These are phyloP conservation scores for Kazachstania bromeliacearum DNA, from an alignment of 805 yeast genomes.

Conservation along the genomic window DNA sequence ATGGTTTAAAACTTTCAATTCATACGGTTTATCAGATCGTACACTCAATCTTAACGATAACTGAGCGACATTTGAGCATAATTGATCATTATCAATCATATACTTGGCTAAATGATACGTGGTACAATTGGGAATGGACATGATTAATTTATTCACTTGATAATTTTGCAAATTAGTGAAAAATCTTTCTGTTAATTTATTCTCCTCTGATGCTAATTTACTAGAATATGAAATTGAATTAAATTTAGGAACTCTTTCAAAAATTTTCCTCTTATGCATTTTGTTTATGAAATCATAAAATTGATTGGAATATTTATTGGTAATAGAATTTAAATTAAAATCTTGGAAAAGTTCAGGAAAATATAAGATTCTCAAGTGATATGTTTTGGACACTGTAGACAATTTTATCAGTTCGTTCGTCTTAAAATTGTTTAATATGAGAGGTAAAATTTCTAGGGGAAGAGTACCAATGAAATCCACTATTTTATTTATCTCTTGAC, in stretches of 20 bases:
- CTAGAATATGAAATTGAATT: slow-evolving; percentile 14
- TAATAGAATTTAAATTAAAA: slow-evolving; percentile 11
- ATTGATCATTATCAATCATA: slow-evolving; percentile 5
- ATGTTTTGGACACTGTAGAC: slow-evolving; percentile 14
- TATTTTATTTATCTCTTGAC: background rate
- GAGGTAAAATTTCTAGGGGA: slow-evolving; percentile 22
- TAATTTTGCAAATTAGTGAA: slow-evolving; percentile 9
- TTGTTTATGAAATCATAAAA: slow-evolving; percentile 13
- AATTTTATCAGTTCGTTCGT: slow-evolving; percentile 15
- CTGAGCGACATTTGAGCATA: slow-evolving; percentile 9
- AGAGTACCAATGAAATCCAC: slow-evolving; percentile 15
- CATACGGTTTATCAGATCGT: slow-evolving; percentile 17
- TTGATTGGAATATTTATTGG: slow-evolving; percentile 10
- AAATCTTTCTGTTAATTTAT: slow-evolving; percentile 10
- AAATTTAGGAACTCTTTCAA: slow-evolving; percentile 1
- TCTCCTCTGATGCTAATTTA: slow-evolving; percentile 19
- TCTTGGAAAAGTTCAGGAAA: slow-evolving; percentile 15
- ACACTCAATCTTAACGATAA: slow-evolving; percentile 14
- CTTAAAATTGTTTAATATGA: slow-evolving; percentile 13
- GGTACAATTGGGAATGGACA: slow-evolving; percentile 16
- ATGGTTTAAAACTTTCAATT: slow-evolving; percentile 10
- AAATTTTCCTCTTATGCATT: background rate
- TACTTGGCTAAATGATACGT: slow-evolving; percentile 12
- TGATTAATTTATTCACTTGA: slow-evolving; percentile 9
- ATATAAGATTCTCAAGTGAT: slow-evolving; percentile 14